phyloP scores from a whole-genome alignment of 768 basidiomycete genomes.

The Phylloporus sp. region DNA sequence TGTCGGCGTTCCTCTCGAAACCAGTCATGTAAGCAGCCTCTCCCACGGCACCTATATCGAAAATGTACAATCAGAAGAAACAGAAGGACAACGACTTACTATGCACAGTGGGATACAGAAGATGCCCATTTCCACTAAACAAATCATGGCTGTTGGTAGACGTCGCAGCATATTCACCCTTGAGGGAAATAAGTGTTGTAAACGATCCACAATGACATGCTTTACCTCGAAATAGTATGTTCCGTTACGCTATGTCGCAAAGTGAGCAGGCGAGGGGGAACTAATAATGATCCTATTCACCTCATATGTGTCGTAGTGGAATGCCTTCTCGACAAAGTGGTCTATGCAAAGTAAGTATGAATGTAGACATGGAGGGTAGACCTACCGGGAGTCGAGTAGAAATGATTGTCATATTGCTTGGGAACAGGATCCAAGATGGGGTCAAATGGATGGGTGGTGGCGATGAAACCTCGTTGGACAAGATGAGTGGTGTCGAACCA shows the following conservation, averaged over 20 bases:
- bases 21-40: slow-evolving; percentile 71
- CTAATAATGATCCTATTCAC: not conserved
- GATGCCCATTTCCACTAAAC: no score
- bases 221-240: slow-evolving; percentile 48
- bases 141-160: no score
- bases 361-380: not conserved
- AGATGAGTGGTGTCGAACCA: slow-evolving; percentile 9
- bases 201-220: no score
- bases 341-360: slow-evolving; percentile 15
- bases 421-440: slow-evolving; percentile 49
- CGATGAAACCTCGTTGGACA: slow-evolving; percentile 46
- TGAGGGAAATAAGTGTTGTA: no score
- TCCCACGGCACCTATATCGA: no score
- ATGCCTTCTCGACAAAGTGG: slow-evolving; percentile 44
- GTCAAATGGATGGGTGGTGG: slow-evolving; percentile 42
- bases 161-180: slow-evolving; percentile 53
- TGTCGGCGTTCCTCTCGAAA: slow-evolving; percentile 54
- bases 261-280: not conserved
- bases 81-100: slow-evolving; percentile 34
- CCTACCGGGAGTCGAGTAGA: slow-evolving; percentile 44
- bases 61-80: no score
- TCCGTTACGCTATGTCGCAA: slow-evolving; percentile 44
- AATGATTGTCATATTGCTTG: slow-evolving; percentile 51
- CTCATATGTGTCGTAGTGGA: slow-evolving; percentile 43
- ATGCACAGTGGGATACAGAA: slow-evolving; percentile 52